phyloP scores from a whole-genome alignment of 2,329 filamentous ascomycete genomes.

The Chrysoporthe cubensis region DNA sequence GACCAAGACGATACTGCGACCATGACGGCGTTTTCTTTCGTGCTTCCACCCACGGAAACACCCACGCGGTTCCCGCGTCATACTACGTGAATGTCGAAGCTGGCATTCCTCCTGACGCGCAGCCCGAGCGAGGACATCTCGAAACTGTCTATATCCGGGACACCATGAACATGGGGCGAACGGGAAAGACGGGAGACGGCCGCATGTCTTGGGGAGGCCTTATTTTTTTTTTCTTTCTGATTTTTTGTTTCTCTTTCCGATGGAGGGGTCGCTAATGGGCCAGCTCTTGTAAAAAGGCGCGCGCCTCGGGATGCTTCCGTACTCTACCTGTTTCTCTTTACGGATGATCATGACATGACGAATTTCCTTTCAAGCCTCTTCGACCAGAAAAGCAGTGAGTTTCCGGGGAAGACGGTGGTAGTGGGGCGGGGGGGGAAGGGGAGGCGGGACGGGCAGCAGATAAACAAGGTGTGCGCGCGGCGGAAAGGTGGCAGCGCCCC shows the following conservation, averaged over 20 bases:
- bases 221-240: conserved; percentile 23
- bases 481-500: not conserved
- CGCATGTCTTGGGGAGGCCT: conserved; percentile 13
- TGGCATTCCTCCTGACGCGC: not conserved
- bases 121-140: not conserved
- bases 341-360: conserved; percentile 12
- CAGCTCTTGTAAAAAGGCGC: not conserved
- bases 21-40: conserved; percentile 14
- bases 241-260: not conserved
- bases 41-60: conserved; percentile 1
- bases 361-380: conserved; percentile 2
- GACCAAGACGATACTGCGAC: conserved; percentile 2
- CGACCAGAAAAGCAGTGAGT: conserved; percentile 13
- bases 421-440: not conserved
- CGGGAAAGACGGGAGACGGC: conserved; percentile 19
- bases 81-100: not conserved
- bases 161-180: conserved; percentile 10
- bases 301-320: conserved; percentile 2
- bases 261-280: conserved; percentile 9
- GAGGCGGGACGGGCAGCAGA: not conserved
- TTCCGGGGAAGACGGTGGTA: too few species aligned
- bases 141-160: conserved; percentile 18
- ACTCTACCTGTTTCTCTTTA: not conserved
- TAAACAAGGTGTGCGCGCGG: not conserved
- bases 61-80: not conserved